Evolutionary conservation across 179 eudicot species (phyloP).

Genomic region (Beta corolliflora): DNA sequence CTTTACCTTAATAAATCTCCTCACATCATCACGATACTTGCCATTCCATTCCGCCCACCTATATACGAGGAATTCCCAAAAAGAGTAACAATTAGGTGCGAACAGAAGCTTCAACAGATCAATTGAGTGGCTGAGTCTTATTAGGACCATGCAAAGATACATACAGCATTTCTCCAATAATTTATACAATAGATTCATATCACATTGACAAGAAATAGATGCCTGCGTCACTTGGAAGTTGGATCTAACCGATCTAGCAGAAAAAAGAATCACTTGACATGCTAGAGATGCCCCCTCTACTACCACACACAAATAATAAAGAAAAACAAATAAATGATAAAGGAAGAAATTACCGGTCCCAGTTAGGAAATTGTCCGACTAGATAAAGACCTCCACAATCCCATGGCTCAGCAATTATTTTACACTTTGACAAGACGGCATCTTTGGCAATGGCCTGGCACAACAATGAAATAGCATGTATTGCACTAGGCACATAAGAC

Average conservation of each 20-base stretch:
- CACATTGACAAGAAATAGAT: not conserved
- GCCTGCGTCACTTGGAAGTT: not conserved
- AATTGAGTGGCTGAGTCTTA: not conserved
- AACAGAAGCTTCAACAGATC: constrained; percentile 2
- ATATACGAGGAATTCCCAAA: constrained; percentile 26
- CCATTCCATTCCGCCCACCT: constrained; percentile 99
- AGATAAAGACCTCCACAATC: constrained; percentile 99
- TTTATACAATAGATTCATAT: not conserved
- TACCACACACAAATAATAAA: not conserved
- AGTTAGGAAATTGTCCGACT: constrained; percentile 94
- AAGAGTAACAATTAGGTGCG: not conserved
- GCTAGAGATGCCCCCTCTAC: not conserved
- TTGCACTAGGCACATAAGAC: not conserved
- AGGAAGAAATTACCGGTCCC: constrained; percentile 72
- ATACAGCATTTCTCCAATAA: not conserved
- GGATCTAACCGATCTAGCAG: no score
- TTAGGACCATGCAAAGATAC: not conserved
- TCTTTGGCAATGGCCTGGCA: constrained; percentile 97
- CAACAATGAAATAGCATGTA: constrained; percentile 5
- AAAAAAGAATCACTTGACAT: not conserved
- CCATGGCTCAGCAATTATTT: constrained; percentile 99
- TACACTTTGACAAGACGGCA: constrained; percentile 68
- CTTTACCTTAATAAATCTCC: constrained; percentile 84
- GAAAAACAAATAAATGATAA: not conserved
- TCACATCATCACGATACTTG: constrained; percentile 90